Evolutionary conservation across 192 early-diverging fungal genomes (phyloP), one percentile per base, ranked within the genome.

Genomic region (Gamsiella multidivaricata): DNA sequence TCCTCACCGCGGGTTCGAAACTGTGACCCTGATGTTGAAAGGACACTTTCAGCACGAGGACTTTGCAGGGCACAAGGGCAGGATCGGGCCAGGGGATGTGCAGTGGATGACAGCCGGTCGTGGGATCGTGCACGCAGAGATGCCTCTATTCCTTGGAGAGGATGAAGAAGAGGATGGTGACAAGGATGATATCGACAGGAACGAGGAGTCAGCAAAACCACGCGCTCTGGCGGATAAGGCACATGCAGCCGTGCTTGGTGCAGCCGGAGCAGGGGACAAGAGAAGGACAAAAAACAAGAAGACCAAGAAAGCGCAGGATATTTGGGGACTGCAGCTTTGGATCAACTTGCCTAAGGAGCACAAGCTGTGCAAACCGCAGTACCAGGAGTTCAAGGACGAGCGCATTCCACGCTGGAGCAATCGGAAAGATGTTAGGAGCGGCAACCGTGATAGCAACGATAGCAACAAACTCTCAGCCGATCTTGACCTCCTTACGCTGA

Each of bases 101-200:
- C 88, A 89, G 63, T 91, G 89, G 90, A 91, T 89, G 85, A 92
- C 89, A n/a, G 88, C 89, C 12, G 90, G 90, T 34, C 75, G 82
- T 45, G 90, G 90, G 12, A 88, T 92, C 54, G 73, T 92, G 10
- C 90, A 91, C 58, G 80, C 83, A 11, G 89, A 90, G 64, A 85
- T 64, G 47, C 80, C 83, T n/a, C n/a, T n/a, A n/a, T n/a, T n/a
- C n/a, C n/a, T n/a, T n/a, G n/a, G n/a, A n/a, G n/a, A n/a, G n/a
- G n/a, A n/a, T n/a, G n/a, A n/a, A n/a, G n/a, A n/a, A n/a, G n/a
- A n/a, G n/a, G n/a, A n/a, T n/a, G n/a, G n/a, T n/a, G n/a, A n/a
- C n/a, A n/a, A n/a, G n/a, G n/a, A n/a, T n/a, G n/a, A n/a, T n/a
- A n/a, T n/a, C n/a, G n/a, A n/a, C n/a, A n/a, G n/a, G n/a, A n/a